A percentile compares a stretch with the other conserved stretches of the same genome.
Conservation (phyloP, 2,329 filamentous ascomycete species). For the Aspergillus quadrilineatus region DNA sequence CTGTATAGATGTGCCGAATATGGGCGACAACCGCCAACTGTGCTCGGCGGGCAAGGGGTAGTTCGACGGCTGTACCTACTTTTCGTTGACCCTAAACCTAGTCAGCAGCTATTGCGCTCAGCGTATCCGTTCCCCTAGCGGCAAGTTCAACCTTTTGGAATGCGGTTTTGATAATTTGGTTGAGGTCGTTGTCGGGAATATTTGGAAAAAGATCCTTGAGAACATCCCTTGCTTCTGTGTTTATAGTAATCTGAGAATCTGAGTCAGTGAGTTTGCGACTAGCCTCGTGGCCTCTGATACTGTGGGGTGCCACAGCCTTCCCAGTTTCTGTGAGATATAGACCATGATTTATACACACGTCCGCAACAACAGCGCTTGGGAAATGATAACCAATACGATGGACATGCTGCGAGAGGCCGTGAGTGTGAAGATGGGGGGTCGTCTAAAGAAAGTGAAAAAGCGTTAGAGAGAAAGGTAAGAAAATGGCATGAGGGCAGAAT, state of each 20-base stretch:
- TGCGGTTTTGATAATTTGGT: slow-evolving; percentile 59
- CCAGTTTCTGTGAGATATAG: slow-evolving; percentile 48
- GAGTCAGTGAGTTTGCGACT: slow-evolving; percentile 26
- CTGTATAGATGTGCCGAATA: slow-evolving; percentile 62
- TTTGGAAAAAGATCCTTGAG: slow-evolving; percentile 64
- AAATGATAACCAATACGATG: slow-evolving; percentile 65
- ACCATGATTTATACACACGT: slow-evolving; percentile 53
- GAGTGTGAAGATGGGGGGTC: slow-evolving; percentile 50
- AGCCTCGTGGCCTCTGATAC: slow-evolving; percentile 25
- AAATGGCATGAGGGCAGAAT: slow-evolving; percentile 11
- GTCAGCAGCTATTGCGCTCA: slow-evolving; percentile 22
- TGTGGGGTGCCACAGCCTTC: slow-evolving; percentile 45
- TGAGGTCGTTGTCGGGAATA: slow-evolving; percentile 58
- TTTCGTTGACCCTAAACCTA: slow-evolving; percentile 51
- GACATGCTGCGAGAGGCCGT: slow-evolving; percentile 59
- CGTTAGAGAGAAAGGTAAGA: slow-evolving; percentile 10
- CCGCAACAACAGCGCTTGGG: slow-evolving; percentile 57
- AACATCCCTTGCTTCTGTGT: slow-evolving; percentile 58
- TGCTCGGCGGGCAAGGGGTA: slow-evolving; percentile 57
- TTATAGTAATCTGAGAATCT: slow-evolving; percentile 47
- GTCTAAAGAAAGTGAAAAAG: slow-evolving; percentile 38
- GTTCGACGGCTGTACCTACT: slow-evolving; percentile 57
- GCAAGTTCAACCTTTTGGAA: slow-evolving; percentile 55
- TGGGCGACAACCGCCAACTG: slow-evolving; percentile 63
- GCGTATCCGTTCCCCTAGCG: background rate